Evolutionary conservation across 2,329 filamentous ascomycete species (phyloP).

Genomic region (Ophiostoma novo-ulmi): DNA sequence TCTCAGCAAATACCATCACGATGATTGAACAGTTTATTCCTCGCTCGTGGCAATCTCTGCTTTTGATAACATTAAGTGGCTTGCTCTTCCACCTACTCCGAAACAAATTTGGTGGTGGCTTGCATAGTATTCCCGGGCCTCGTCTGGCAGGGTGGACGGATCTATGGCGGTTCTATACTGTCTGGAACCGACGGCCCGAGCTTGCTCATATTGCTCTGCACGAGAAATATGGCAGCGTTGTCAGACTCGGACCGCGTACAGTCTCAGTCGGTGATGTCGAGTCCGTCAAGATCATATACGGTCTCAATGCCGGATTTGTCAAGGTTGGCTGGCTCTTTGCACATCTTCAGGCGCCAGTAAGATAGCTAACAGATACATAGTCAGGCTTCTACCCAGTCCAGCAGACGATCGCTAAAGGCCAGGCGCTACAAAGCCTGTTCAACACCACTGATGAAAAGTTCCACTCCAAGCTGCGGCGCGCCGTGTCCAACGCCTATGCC

Average conservation of each 20-base stretch:
- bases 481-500: slow-evolving; percentile 27
- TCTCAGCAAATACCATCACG: background rate
- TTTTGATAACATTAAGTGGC: background rate
- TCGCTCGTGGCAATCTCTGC: background rate
- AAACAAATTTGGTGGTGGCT: background rate
- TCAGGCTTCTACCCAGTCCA: background rate
- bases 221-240: background rate
- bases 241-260: background rate
- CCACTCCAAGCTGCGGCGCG: slow-evolving; percentile 21
- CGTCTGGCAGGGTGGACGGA: background rate
- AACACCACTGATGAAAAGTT: slow-evolving; percentile 15
- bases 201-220: background rate
- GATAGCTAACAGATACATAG: background rate
- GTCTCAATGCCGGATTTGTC: background rate
- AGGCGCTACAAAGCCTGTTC: slow-evolving; percentile 13
- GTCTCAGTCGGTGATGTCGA: background rate
- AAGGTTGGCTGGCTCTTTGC: background rate
- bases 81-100: background rate
- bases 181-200: background rate
- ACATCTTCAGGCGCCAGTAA: background rate
- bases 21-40: background rate
- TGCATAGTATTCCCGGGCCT: background rate
- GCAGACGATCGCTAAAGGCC: background rate
- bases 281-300: background rate
- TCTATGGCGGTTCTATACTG: background rate